Base-by-base conservation (phyloP, 2,329 filamentous ascomycete species). In the Chaetomiaceae sp. region DNA sequence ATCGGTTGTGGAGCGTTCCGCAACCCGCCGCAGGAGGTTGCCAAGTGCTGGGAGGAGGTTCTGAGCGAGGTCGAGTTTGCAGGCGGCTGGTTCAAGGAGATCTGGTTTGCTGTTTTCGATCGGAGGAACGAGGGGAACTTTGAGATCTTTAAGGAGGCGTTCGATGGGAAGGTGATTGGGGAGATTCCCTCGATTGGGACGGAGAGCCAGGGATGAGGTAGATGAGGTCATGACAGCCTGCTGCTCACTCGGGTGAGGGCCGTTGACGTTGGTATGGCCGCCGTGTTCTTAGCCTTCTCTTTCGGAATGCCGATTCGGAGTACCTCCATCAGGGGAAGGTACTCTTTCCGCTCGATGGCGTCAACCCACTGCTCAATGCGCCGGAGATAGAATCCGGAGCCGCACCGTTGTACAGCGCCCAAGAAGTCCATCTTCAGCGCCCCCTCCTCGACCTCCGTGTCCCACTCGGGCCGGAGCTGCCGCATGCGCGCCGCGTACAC, bases 1-100 rank as follows among this genome's bases (percentile, higher is more conserved):
- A 64, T 89, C 46, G 86, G 86, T 0, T 89, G 85, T 61, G 86
- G 85, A 3, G 83, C 79, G 0, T 88, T 87, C 65, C 61, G 60
- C 0, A 87, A 88, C 64, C 86, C 86, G 8, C 74, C 75, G 0
- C 68, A 71, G 29, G 81, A 83, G 56, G 80, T 89, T n/a, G 84
- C 81, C 2, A 55, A 69, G 31, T 84, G 83, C 60, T 89, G 84
- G 76, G 65, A 72, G 25, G 77, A 83, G 61, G 82, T 87, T 31
- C 69, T 88, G 51, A 53, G 64, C 27, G 83, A 88, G 63, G 34
- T 57, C 0, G 84, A 89, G 69, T 87, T 87, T 59, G 61, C 68
- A 36, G 81, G 82, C 1, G 80, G 81, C 0, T 86, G 84, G 81
- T 87, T 83, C 80, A 66, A 69, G 61, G 76, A 78, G 50, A 68